A percentile compares a stretch with the other conserved stretches of the same genome.
Evolutionary conservation across 1,284 basidiomycete species (phyloP).

Genomic region (Naganishia sp.): DNA sequence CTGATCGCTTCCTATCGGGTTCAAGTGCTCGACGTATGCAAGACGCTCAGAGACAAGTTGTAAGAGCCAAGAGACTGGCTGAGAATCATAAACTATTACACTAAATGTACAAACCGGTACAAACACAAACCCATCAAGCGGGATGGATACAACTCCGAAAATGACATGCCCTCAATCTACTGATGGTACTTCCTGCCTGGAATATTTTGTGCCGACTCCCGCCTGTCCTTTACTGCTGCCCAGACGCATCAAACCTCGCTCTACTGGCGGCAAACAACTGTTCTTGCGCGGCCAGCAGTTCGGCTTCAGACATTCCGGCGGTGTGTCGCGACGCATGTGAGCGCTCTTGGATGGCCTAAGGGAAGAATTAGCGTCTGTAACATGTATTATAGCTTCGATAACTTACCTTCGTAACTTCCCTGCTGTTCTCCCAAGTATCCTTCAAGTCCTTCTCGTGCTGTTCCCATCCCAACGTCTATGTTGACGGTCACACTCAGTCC

Average conservation of each 20-base stretch:
- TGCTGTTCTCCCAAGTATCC: slow-evolving; percentile 89
- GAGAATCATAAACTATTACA: not conserved
- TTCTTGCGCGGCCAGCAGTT: slow-evolving; percentile 84
- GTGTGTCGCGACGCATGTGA: slow-evolving; percentile 31
- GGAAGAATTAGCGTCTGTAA: not conserved
- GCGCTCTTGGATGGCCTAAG: slow-evolving; percentile 27
- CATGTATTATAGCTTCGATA: slow-evolving; percentile 5
- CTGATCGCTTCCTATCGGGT: too few species aligned
- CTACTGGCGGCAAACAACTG: slow-evolving; percentile 84
- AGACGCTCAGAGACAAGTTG: too few species aligned
- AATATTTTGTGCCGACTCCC: not conserved
- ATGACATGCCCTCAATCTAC: not conserved
- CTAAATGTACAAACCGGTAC: not conserved
- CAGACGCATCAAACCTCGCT: slow-evolving; percentile 57
- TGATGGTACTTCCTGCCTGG: not conserved
- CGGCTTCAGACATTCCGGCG: slow-evolving; percentile 80
- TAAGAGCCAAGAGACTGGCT: too few species aligned
- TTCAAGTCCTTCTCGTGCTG: slow-evolving; percentile 76
- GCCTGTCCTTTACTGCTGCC: slow-evolving; percentile 32
- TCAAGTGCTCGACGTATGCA: too few species aligned
- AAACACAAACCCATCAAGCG: slow-evolving; percentile 1
- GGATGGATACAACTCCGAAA: slow-evolving; percentile 4
- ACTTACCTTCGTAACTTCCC: slow-evolving; percentile 83
- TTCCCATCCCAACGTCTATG: slow-evolving; percentile 30
- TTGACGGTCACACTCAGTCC: not conserved